Conservation (phyloP, 441 rosid genomes). For the Erodium texanum region DNA sequence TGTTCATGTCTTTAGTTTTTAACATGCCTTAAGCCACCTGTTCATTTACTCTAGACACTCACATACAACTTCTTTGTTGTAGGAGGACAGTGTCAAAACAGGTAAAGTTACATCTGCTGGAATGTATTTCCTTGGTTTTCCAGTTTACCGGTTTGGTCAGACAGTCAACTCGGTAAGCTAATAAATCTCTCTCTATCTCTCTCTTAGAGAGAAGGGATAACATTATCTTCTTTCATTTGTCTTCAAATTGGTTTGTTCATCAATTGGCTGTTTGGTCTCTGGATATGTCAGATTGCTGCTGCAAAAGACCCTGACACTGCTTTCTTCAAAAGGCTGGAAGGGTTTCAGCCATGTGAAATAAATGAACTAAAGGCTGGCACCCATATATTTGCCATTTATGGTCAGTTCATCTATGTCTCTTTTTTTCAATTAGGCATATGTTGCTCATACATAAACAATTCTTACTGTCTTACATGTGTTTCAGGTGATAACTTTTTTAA, state of each 20-base stretch:
- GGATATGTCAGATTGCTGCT: conserved; percentile 45
- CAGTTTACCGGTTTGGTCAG: conserved; percentile 78
- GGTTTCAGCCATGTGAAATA: conserved; percentile 90
- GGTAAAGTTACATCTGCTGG: conserved; percentile 84
- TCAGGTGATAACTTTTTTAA: conserved; percentile 90
- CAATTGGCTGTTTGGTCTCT: conserved; percentile 13
- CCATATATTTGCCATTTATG: conserved; percentile 84
- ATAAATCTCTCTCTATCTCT: conserved; percentile 11
- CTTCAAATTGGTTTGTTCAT: not conserved
- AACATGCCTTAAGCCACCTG: not conserved
- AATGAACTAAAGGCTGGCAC: conserved; percentile 73
- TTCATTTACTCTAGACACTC: not conserved
- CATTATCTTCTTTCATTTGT: not conserved
- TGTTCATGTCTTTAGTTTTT: not conserved
- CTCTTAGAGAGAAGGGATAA: not conserved
- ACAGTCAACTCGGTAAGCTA: conserved; percentile 54
- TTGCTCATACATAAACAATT: not conserved
- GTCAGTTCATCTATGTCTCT: conserved; percentile 35
- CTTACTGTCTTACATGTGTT: conserved; percentile 1
- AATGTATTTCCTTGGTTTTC: conserved; percentile 90
- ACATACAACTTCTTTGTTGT: not conserved
- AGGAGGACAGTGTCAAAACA: conserved; percentile 81
- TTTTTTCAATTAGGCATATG: conserved; percentile 9
- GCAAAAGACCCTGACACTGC: conserved; percentile 84
- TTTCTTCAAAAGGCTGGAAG: conserved; percentile 82